Conservation (phyloP, 2,329 filamentous ascomycete genomes). For the Herpotrichia juniperi region DNA sequence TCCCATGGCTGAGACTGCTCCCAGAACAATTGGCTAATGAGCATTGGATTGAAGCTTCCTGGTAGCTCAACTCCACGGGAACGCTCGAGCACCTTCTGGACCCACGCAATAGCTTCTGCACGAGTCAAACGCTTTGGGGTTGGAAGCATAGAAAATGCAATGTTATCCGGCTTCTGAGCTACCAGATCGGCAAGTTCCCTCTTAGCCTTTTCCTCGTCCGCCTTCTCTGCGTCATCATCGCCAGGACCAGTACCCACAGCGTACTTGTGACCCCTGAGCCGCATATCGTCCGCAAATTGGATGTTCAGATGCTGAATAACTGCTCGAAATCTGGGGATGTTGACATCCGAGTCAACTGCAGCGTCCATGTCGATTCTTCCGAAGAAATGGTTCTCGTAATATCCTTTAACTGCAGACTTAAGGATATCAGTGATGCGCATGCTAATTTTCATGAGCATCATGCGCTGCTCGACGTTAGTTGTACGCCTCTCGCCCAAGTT, state of each 20-base stretch:
- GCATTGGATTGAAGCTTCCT: slow-evolving; percentile 64
- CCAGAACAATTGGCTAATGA: slow-evolving; percentile 64
- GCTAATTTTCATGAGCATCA: slow-evolving; percentile 54
- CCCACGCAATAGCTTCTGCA: too few species aligned
- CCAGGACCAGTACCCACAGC: too few species aligned
- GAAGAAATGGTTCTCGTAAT: slow-evolving; percentile 59
- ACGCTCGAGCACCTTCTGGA: slow-evolving; percentile 39
- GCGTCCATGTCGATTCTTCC: slow-evolving; percentile 5
- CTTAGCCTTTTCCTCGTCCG: too few species aligned
- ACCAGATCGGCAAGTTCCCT: neutral
- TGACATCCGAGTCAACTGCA: slow-evolving; percentile 21
- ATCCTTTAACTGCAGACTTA: slow-evolving; percentile 55
- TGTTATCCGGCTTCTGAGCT: too few species aligned
- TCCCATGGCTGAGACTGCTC: slow-evolving; percentile 64
- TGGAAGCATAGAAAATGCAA: too few species aligned
- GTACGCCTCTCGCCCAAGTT: slow-evolving; percentile 55
- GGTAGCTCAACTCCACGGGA: slow-evolving; percentile 63
- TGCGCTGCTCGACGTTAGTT: slow-evolving; percentile 53
- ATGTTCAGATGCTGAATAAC: too few species aligned
- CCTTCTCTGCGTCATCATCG: too few species aligned
- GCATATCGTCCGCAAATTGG: slow-evolving; percentile 24
- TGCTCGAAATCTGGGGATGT: slow-evolving; percentile 43
- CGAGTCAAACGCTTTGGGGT: neutral
- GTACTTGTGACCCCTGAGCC: slow-evolving; percentile 25
- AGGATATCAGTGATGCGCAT: slow-evolving; percentile 41